Percentiles rank a stretch among this genome's conserved stretches.
Conservation (phyloP, 352 stramenopile species). For the Phytophthora pseudosyringae region DNA sequence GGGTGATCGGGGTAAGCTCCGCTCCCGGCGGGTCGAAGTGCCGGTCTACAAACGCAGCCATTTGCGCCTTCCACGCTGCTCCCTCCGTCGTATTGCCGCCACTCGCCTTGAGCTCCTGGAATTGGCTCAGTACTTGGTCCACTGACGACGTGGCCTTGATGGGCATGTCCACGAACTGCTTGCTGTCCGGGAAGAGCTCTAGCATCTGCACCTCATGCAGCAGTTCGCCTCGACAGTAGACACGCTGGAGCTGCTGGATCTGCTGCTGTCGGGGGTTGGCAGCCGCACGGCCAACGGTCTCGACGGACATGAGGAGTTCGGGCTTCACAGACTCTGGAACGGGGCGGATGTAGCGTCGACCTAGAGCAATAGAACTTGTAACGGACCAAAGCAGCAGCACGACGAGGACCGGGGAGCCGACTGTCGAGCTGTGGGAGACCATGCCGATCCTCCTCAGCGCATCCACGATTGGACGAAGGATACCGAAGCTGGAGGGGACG, state of each 20-base stretch:
- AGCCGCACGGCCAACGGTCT: conserved; percentile 7
- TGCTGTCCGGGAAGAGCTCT: conserved; percentile 83
- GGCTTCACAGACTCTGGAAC: background rate
- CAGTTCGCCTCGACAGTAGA: conserved; percentile 64
- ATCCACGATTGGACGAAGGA: conserved; percentile 26
- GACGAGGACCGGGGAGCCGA: background rate
- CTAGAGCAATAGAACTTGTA: conserved; percentile 11
- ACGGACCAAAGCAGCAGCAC: conserved; percentile 22
- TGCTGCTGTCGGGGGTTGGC: conserved; percentile 15
- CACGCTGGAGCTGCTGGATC: conserved; percentile 37
- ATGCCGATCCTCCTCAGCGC: conserved; percentile 12
- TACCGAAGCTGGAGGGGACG: background rate
- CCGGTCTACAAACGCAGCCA: conserved; percentile 59
- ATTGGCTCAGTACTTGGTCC: conserved; percentile 42
- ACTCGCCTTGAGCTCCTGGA: conserved; percentile 23
- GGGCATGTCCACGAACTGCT: conserved; percentile 92
- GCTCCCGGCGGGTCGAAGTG: conserved; percentile 70
- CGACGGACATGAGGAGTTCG: conserved; percentile 14
- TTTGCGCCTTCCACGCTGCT: conserved; percentile 30
- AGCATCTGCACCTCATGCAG: conserved; percentile 69
- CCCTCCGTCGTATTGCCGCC: conserved; percentile 5
- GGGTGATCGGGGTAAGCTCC: conserved; percentile 48
- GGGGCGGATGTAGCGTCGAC: conserved; percentile 24
- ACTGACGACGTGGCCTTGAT: conserved; percentile 55
- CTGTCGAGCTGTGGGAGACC: conserved; percentile 4